Percentiles rank a stretch among this genome's conserved stretches.
These are phyloP conservation scores for Amanita rimosa DNA, from an alignment of 768 basidiomycete species.

Conservation along the genomic window DNA sequence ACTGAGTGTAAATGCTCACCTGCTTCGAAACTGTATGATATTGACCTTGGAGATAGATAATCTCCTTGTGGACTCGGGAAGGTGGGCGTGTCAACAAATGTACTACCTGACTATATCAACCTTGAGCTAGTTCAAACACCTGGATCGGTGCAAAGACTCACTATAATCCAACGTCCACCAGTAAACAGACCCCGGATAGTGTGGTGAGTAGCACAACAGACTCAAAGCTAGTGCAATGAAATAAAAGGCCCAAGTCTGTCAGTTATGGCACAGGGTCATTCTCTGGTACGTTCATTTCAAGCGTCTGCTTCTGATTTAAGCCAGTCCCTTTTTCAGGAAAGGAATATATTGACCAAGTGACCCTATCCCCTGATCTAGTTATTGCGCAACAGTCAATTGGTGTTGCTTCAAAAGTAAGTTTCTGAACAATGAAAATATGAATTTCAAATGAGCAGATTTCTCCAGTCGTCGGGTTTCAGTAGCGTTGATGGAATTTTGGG, in stretches of 20 bases:
- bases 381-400: constrained; percentile 49
- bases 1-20: constrained; percentile 31
- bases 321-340: constrained; percentile 14
- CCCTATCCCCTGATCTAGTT: constrained; percentile 34
- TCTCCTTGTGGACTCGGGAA: constrained; percentile 54
- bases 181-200: constrained; percentile 27
- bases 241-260: constrained; percentile 26
- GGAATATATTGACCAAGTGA: constrained; percentile 43
- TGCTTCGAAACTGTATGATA: neutral
- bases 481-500: constrained; percentile 58
- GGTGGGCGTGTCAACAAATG: constrained; percentile 12
- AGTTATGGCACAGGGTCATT: constrained; percentile 52
- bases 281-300: constrained; percentile 25
- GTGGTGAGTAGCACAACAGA: constrained; percentile 30
- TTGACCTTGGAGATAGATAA: constrained; percentile 22
- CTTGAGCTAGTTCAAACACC: constrained; percentile 47
- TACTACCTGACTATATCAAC: constrained; percentile 2
- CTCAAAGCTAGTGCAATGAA: neutral
- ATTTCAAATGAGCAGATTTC: neutral
- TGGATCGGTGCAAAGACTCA: constrained; percentile 48
- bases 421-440: neutral
- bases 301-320: neutral
- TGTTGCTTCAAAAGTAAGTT: constrained; percentile 32
- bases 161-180: constrained; percentile 40
- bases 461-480: constrained; percentile 27